Conservation (phyloP, 2,329 filamentous ascomycete genomes). For the Pseudofabraea citricarpa region DNA sequence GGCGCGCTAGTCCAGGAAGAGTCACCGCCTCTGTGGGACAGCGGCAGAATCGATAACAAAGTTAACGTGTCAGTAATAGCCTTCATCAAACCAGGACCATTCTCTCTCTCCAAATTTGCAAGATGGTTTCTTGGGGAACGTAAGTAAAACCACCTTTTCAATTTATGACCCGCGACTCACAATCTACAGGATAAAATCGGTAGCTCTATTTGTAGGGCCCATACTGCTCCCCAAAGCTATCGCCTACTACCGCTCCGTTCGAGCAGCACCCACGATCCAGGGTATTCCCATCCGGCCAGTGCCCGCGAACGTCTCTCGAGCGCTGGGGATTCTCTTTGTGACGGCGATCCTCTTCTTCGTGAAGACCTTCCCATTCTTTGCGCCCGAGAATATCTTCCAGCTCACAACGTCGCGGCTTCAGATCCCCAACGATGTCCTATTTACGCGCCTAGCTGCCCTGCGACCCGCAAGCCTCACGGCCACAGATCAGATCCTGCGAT, state of each 20-base stretch:
- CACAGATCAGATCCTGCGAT: conserved; percentile 59
- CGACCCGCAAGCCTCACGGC: conserved; percentile 47
- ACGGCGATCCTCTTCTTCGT: conserved; percentile 48
- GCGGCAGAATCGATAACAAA: too few relatives aligned
- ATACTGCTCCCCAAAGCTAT: conserved; percentile 64
- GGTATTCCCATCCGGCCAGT: conserved; percentile 50
- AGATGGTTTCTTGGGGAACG: conserved; percentile 44
- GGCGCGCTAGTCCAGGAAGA: too few relatives aligned
- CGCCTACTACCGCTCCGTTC: conserved; percentile 55
- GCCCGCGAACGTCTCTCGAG: conserved; percentile 46
- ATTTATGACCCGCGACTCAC: conserved; percentile 27
- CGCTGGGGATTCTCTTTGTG: conserved; percentile 55
- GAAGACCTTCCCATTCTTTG: conserved; percentile 61
- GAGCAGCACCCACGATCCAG: conserved; percentile 37
- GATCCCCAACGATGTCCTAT: conserved; percentile 79
- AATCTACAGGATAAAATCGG: conserved; percentile 33
- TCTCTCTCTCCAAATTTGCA: conserved; percentile 6
- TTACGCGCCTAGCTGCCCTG: conserved; percentile 63
- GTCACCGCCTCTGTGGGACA: too few relatives aligned
- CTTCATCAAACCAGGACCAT: background rate
- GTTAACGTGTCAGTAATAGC: background rate
- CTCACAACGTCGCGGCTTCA: conserved; percentile 76
- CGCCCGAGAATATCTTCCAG: conserved; percentile 77
- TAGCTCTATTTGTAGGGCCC: conserved; percentile 58
- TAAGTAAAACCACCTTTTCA: conserved; percentile 32